Percentiles rank a stretch among this genome's conserved stretches.
These are phyloP conservation scores for Thozetella sp. DNA, from an alignment of 495 filamentous ascomycete species.

Conservation along the genomic window DNA sequence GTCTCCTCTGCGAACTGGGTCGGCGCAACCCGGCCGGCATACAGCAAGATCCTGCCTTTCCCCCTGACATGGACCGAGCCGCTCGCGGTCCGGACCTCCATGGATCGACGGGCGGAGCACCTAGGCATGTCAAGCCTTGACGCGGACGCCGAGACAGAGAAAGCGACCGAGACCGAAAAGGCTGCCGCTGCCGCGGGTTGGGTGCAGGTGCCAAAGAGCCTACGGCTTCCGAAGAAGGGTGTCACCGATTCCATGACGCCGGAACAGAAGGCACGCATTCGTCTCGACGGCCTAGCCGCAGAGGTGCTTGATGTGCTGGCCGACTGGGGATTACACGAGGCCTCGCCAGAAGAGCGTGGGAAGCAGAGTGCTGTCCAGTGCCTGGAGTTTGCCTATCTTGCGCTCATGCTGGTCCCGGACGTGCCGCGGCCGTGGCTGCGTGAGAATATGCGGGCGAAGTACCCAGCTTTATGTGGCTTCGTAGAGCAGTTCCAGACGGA, in stretches of 20 bases:
- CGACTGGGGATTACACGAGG: slow-evolving; percentile 51
- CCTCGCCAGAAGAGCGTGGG: slow-evolving; percentile 37
- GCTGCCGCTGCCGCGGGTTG: slow-evolving; percentile 27
- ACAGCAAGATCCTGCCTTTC: slow-evolving; percentile 75
- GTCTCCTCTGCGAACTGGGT: slow-evolving; percentile 85
- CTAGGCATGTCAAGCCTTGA: slow-evolving; percentile 60
- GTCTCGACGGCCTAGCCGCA: slow-evolving; percentile 66
- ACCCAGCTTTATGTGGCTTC: slow-evolving; percentile 54
- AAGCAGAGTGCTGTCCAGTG: slow-evolving; percentile 72
- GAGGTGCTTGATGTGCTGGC: slow-evolving; percentile 71
- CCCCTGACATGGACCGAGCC: slow-evolving; percentile 82
- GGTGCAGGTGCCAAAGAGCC: slow-evolving; percentile 25
- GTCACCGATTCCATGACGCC: slow-evolving; percentile 35
- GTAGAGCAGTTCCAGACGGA: slow-evolving; percentile 43
- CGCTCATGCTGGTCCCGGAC: slow-evolving; percentile 69
- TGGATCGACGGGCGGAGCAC: slow-evolving; percentile 69
- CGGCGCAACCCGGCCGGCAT: slow-evolving; percentile 70
- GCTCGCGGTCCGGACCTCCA: slow-evolving; percentile 63
- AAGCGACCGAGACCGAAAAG: slow-evolving; percentile 24
- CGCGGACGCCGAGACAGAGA: slow-evolving; percentile 40
- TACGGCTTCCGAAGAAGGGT: slow-evolving; percentile 16
- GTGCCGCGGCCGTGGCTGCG: slow-evolving; percentile 74
- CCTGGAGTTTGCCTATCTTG: slow-evolving; percentile 75
- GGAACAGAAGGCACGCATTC: slow-evolving; percentile 61
- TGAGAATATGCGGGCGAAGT: slow-evolving; percentile 60